Evolutionary conservation across 805 yeast species (phyloP).

Genomic region (Millerozyma miso): DNA sequence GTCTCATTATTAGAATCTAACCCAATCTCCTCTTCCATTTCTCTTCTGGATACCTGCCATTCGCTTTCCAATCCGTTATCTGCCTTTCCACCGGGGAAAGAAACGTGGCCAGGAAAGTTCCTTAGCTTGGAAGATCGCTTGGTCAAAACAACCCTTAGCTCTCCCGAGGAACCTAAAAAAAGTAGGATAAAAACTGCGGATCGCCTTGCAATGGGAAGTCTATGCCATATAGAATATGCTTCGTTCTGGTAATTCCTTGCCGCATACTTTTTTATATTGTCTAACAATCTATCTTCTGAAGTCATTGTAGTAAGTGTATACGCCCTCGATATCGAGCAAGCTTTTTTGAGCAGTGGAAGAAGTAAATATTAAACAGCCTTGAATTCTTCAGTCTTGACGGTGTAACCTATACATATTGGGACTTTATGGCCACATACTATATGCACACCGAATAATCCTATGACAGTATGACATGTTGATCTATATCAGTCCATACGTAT

Average conservation of each 20-base stretch:
- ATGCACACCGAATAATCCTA: no score
- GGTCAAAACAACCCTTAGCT: conserved; percentile 73
- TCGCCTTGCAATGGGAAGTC: conserved; percentile 61
- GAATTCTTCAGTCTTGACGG: no score
- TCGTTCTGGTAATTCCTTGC: conserved; percentile 29
- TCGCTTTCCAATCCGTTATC: conserved; percentile 64
- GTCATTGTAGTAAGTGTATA: conserved; percentile 2
- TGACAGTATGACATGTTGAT: no score
- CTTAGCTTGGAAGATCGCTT: conserved; percentile 66
- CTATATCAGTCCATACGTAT: no score
- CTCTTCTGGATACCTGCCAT: conserved; percentile 74
- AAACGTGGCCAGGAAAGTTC: conserved; percentile 84
- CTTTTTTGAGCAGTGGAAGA: no score
- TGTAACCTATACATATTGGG: no score
- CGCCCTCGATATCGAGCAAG: no score
- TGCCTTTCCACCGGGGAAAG: conserved; percentile 92
- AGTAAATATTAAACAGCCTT: no score
- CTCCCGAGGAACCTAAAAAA: conserved; percentile 69
- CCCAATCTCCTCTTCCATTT: conserved; percentile 86
- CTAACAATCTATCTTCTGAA: conserved; percentile 17
- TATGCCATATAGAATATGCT: conserved; percentile 52
- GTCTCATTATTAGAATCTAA: conserved; percentile 45
- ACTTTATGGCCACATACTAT: no score
- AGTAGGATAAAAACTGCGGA: conserved; percentile 77
- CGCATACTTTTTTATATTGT: conserved; percentile 28